phyloP scores from a whole-genome alignment of 1,284 basidiomycete species.

The Ustilago bromivora region DNA sequence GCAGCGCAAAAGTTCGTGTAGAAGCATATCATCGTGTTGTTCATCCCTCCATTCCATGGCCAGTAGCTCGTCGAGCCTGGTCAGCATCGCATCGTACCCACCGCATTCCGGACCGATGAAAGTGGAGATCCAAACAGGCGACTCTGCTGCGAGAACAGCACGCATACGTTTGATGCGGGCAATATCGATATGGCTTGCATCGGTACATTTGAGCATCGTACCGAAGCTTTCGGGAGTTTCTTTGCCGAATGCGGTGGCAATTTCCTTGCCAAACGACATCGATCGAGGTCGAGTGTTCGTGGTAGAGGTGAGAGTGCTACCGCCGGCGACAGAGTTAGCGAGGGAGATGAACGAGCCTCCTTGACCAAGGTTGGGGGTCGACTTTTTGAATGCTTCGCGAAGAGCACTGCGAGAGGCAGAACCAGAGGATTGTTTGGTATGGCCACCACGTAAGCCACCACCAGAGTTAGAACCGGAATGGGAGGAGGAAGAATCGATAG shows the following conservation, averaged over 20 bases:
- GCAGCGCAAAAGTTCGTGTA: slow-evolving; percentile 91
- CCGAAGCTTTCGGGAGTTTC: slow-evolving; percentile 54
- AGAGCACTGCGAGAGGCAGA: slow-evolving; percentile 26
- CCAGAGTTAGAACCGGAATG: neutral
- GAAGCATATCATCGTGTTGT: slow-evolving; percentile 93
- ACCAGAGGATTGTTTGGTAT: slow-evolving; percentile 19
- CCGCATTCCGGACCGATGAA: slow-evolving; percentile 79
- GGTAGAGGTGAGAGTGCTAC: slow-evolving; percentile 3
- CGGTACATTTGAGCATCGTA: slow-evolving; percentile 55
- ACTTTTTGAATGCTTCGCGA: slow-evolving; percentile 42
- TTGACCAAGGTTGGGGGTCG: slow-evolving; percentile 40
- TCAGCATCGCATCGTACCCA: slow-evolving; percentile 86
- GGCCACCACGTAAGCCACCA: slow-evolving; percentile 8
- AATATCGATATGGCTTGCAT: slow-evolving; percentile 45
- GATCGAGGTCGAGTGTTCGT: slow-evolving; percentile 24
- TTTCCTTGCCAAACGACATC: slow-evolving; percentile 46
- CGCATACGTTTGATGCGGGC: slow-evolving; percentile 58
- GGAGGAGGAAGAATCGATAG: slow-evolving; percentile 23
- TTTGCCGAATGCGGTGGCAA: slow-evolving; percentile 31
- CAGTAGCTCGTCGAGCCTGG: slow-evolving; percentile 88
- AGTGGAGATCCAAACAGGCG: slow-evolving; percentile 85
- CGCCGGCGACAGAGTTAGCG: slow-evolving; percentile 25
- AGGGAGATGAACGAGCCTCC: slow-evolving; percentile 47
- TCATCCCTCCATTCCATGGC: slow-evolving; percentile 98
- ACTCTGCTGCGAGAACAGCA: slow-evolving; percentile 62